These are phyloP conservation scores for Microbotryum lychnidis-dioicae DNA, from an alignment of 1,284 basidiomycete genomes.

Conservation along the genomic window DNA sequence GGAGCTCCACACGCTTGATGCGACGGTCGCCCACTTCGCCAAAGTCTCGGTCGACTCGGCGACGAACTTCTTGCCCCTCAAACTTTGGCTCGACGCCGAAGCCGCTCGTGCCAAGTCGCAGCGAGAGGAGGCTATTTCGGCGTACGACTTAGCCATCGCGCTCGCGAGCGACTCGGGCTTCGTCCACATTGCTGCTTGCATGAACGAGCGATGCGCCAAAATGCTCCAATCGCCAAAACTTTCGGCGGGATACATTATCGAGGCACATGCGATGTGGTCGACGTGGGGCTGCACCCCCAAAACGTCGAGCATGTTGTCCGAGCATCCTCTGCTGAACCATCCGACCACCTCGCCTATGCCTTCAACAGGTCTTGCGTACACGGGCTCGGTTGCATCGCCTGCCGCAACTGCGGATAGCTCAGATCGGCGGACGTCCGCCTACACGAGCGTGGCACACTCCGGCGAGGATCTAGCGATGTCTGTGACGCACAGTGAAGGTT, in stretches of 20 bases:
- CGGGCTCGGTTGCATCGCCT: too few species aligned
- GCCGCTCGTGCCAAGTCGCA: neutral
- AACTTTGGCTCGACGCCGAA: constrained; percentile 28
- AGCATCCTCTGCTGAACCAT: constrained; percentile 4
- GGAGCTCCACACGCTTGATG: constrained; percentile 44
- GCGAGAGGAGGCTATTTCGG: neutral
- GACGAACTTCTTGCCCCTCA: constrained; percentile 13
- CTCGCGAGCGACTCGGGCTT: constrained; percentile 1
- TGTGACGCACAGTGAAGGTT: too few species aligned
- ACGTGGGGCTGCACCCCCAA: constrained; percentile 25
- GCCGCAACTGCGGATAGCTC: too few species aligned
- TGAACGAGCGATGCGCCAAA: constrained; percentile 24
- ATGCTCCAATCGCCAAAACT: constrained; percentile 13
- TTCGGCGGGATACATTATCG: constrained; percentile 22
- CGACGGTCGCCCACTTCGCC: neutral
- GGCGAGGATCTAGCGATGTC: too few species aligned
- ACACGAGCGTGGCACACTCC: too few species aligned
- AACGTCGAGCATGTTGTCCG: neutral
- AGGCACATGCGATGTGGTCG: constrained; percentile 14
- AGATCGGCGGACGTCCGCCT: too few species aligned
- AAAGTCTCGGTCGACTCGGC: constrained; percentile 10
- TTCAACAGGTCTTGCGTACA: too few species aligned
- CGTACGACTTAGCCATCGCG: constrained; percentile 18
- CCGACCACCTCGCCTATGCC: neutral
- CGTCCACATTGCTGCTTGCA: constrained; percentile 10